These are phyloP conservation scores for Bisporella sp. DNA, from an alignment of 2,329 filamentous ascomycete genomes.

Conservation along the genomic window DNA sequence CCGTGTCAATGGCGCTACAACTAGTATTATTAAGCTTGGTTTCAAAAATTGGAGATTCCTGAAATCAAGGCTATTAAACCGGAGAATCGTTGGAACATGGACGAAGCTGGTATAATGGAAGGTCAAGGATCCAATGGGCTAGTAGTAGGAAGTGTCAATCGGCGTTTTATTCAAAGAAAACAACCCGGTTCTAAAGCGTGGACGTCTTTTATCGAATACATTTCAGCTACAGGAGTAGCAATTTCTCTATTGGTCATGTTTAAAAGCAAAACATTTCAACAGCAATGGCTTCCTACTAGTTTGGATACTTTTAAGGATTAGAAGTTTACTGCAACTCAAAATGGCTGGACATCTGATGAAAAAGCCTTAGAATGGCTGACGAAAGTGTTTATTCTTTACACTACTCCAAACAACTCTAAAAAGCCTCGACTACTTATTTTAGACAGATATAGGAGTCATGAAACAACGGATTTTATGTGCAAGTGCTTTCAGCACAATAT, in stretches of 20 bases:
- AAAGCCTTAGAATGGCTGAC: conserved; percentile 7
- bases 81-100: conserved; percentile 3
- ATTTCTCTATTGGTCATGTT: conserved; percentile 4
- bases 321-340: conserved; percentile 5
- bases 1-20: conserved; percentile 2
- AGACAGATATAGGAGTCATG: conserved; percentile 1
- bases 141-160: not conserved
- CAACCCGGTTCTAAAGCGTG: conserved; percentile 2
- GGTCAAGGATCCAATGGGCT: not conserved
- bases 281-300: conserved; percentile 3
- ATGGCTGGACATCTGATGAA: conserved; percentile 3
- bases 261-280: conserved; percentile 6
- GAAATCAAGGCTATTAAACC: conserved; percentile 1
- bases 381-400: conserved; percentile 2
- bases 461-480: conserved; percentile 3
- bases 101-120: conserved; percentile 5
- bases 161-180: conserved; percentile 3
- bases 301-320: conserved; percentile 1
- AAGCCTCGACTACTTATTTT: conserved; percentile 3
- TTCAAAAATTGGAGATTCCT: not conserved
- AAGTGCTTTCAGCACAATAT: not conserved
- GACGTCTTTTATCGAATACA: conserved; percentile 2
- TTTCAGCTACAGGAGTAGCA: not conserved
- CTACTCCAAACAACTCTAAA: no score
- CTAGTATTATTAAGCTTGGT: conserved; percentile 1